Conservation (phyloP, 495 filamentous ascomycete genomes). For the Saxispiralis lemnorum region DNA sequence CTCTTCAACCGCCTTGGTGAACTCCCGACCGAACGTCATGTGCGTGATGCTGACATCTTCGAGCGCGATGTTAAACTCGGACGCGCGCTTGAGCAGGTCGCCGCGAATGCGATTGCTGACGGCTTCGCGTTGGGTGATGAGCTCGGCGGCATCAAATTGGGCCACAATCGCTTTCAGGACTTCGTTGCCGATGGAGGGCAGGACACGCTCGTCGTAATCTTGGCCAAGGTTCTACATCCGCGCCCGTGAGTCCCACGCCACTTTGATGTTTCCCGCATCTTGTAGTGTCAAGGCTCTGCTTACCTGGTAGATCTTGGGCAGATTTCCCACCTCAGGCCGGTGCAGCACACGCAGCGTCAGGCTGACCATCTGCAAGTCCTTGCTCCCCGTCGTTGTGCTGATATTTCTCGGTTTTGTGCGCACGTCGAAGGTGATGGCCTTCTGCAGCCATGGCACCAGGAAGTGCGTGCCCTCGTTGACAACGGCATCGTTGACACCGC, state of each 20-base stretch:
- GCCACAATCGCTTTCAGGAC: slow-evolving; percentile 98
- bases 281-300: slow-evolving; percentile 12
- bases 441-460: slow-evolving; percentile 87
- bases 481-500: slow-evolving; percentile 82
- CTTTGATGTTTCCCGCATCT: slow-evolving; percentile 22
- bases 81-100: slow-evolving; percentile 87
- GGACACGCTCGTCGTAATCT: slow-evolving; percentile 98
- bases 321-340: slow-evolving; percentile 73
- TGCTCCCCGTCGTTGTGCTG: slow-evolving; percentile 92
- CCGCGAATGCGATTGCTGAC: slow-evolving; percentile 88
- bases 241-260: not conserved
- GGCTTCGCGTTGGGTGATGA: slow-evolving; percentile 96
- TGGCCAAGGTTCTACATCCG: slow-evolving; percentile 48
- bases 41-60: slow-evolving; percentile 99
- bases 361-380: slow-evolving; percentile 99
- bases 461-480: slow-evolving; percentile 96
- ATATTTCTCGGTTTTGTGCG: slow-evolving; percentile 94
- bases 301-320: slow-evolving; percentile 98
- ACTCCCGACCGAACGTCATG: slow-evolving; percentile 99
- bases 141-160: slow-evolving; percentile 96
- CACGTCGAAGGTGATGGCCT: slow-evolving; percentile 89
- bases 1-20: slow-evolving; percentile 96
- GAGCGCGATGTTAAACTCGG: slow-evolving; percentile 96
- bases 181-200: slow-evolving; percentile 99
- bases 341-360: slow-evolving; percentile 91